Evolutionary conservation across 306 rosid genomes (phyloP).

Genomic region (Hippophae tibetana): DNA sequence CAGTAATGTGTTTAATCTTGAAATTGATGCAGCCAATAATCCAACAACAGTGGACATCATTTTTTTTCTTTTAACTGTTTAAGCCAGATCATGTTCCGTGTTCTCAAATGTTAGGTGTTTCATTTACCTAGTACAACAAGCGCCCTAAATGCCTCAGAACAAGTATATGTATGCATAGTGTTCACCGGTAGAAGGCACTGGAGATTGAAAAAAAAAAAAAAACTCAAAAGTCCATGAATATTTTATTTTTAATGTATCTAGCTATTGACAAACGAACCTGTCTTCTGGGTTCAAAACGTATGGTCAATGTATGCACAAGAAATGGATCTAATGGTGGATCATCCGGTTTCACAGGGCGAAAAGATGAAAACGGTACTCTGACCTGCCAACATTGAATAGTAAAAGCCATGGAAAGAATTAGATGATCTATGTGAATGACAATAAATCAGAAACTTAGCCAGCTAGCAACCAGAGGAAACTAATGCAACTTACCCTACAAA

Average conservation of each 20-base stretch:
- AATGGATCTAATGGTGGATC: conserved; percentile 87
- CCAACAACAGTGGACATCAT: background rate
- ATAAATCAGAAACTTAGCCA: conserved; percentile 4
- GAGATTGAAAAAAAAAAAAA: background rate
- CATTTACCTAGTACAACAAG: background rate
- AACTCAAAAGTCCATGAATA: background rate
- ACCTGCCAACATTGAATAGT: conserved; percentile 44
- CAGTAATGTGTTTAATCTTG: background rate
- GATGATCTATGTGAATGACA: background rate
- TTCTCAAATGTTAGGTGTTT: background rate
- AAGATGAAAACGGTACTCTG: conserved; percentile 85
- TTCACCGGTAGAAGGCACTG: background rate
- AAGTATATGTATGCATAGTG: background rate
- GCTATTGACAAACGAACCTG: conserved; percentile 44
- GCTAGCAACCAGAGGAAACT: background rate
- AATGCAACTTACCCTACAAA: conserved; percentile 62
- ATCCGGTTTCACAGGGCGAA: conserved; percentile 87
- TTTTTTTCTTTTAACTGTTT: background rate
- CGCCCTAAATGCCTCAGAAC: background rate
- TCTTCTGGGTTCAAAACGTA: conserved; percentile 97
- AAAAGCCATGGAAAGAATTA: background rate
- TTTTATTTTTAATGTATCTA: conserved; percentile 3
- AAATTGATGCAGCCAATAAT: background rate
- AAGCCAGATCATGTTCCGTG: background rate
- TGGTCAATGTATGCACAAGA: conserved; percentile 86